Percentiles rank a stretch among this genome's conserved stretches.
Conservation (phyloP, 2,329 filamentous ascomycete species). For the Cercospora nicotianae region DNA sequence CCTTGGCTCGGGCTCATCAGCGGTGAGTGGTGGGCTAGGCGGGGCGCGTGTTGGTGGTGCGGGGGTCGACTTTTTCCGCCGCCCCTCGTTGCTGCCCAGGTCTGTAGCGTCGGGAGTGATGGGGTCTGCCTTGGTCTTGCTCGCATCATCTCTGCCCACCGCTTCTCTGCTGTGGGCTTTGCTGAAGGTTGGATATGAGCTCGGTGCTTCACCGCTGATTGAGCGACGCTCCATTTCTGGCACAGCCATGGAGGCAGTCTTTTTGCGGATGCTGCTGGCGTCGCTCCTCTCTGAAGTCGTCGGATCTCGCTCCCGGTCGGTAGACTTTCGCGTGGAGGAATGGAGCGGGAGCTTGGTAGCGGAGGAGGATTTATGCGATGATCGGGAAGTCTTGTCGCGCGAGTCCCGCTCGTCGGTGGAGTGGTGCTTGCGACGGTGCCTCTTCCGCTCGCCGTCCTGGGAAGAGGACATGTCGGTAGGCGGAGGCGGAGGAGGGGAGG, state of each 20-base stretch:
- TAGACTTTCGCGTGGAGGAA: slow-evolving; percentile 27
- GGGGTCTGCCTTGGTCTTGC: slow-evolving; percentile 34
- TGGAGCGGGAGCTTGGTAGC: slow-evolving; percentile 30
- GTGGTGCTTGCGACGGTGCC: slow-evolving; percentile 34
- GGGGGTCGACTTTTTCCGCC: slow-evolving; percentile 32
- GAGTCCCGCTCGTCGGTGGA: slow-evolving; percentile 31
- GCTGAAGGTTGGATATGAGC: slow-evolving; percentile 80
- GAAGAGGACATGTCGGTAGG: slow-evolving; percentile 26
- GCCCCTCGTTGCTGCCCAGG: slow-evolving; percentile 35
- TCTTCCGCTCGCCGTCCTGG: slow-evolving; percentile 30
- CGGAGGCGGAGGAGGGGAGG: neutral
- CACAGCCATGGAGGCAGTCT: slow-evolving; percentile 35
- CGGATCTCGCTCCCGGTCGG: slow-evolving; percentile 32
- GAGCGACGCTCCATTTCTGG: slow-evolving; percentile 51
- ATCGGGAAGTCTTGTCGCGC: slow-evolving; percentile 32
- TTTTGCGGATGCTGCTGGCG: neutral
- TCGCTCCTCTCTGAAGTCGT: slow-evolving; percentile 12
- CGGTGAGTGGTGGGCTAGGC: slow-evolving; percentile 51
- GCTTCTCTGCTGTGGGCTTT: slow-evolving; percentile 91
- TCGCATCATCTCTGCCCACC: slow-evolving; percentile 55
- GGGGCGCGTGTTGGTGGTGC: slow-evolving; percentile 40
- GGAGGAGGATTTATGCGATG: slow-evolving; percentile 32
- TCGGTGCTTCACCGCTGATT: slow-evolving; percentile 36
- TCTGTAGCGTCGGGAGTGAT: slow-evolving; percentile 47
- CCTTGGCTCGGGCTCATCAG: slow-evolving; percentile 46